phyloP scores from a whole-genome alignment of 345 rosid genomes.

The Leavenworthia alabamica region DNA sequence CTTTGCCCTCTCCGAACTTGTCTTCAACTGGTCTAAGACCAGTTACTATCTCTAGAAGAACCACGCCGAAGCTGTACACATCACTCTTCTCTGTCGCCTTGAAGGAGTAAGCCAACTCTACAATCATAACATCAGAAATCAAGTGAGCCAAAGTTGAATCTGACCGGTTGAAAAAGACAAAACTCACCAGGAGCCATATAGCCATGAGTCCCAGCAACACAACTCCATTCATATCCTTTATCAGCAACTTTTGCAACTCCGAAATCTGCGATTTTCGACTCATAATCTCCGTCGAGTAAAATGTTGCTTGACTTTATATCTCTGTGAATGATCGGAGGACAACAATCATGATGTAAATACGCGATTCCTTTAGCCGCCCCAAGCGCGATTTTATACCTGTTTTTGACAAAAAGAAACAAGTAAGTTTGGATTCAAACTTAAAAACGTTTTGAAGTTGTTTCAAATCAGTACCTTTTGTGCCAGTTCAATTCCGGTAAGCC shows the following conservation, averaged over 20 bases:
- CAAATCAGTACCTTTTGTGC: constrained; percentile 45
- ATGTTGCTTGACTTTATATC: constrained; percentile 88
- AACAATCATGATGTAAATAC: constrained; percentile 82
- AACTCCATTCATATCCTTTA: constrained; percentile 43
- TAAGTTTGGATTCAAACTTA: background rate
- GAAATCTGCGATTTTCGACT: constrained; percentile 81
- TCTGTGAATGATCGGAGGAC: constrained; percentile 70
- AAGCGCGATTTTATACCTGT: constrained; percentile 61
- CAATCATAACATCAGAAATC: constrained; percentile 15
- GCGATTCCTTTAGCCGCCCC: constrained; percentile 87
- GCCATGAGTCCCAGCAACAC: constrained; percentile 80
- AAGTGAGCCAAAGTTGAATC: background rate
- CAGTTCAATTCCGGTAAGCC: constrained; percentile 56
- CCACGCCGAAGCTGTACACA: constrained; percentile 83
- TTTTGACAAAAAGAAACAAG: background rate
- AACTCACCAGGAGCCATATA: constrained; percentile 90
- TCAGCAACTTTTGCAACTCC: constrained; percentile 78
- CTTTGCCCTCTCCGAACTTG: constrained; percentile 69
- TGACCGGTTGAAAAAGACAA: background rate
- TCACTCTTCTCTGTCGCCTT: constrained; percentile 74
- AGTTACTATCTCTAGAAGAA: constrained; percentile 59
- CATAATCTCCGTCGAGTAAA: constrained; percentile 56
- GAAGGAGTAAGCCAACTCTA: constrained; percentile 74
- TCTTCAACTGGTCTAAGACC: constrained; percentile 63
- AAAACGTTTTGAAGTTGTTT: background rate